Percentiles rank a stretch among this genome's conserved stretches.
Evolutionary conservation across 768 basidiomycete genomes (phyloP).

Genomic region (Suillus alpinus): DNA sequence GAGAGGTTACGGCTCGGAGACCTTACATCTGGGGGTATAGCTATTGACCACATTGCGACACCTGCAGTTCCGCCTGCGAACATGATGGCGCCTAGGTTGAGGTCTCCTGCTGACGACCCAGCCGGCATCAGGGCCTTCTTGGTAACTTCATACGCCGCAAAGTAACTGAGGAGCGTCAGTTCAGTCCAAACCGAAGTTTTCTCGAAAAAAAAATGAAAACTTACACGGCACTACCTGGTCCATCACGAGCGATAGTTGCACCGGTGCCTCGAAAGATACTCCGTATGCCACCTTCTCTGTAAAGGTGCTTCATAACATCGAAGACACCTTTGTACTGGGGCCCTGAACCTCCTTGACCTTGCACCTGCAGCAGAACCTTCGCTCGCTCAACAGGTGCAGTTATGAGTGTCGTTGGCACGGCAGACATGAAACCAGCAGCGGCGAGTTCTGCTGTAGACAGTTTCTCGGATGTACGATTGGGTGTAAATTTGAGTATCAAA

Average conservation of each 20-base stretch:
- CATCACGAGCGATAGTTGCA: constrained; percentile 94
- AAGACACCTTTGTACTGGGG: constrained; percentile 85
- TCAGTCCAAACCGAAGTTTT: constrained; percentile 9
- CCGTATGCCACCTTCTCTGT: constrained; percentile 88
- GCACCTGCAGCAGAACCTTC: constrained; percentile 92
- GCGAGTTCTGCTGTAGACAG: constrained; percentile 83
- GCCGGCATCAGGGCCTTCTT: constrained; percentile 84
- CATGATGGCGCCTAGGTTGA: constrained; percentile 85
- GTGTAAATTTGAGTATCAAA: constrained; percentile 75
- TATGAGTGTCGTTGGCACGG: constrained; percentile 85
- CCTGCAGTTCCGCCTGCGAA: constrained; percentile 93
- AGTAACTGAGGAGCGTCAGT: constrained; percentile 59
- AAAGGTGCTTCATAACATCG: constrained; percentile 87
- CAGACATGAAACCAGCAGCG: constrained; percentile 89
- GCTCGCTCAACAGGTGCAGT: constrained; percentile 97
- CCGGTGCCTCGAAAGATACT: constrained; percentile 91
- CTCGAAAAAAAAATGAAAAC: constrained; percentile 28
- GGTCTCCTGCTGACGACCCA: constrained; percentile 72
- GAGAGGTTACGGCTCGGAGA: neutral
- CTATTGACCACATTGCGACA: constrained; percentile 97
- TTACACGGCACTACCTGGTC: constrained; percentile 94
- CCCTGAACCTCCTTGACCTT: constrained; percentile 78
- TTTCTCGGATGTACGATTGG: constrained; percentile 60
- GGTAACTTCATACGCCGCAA: constrained; percentile 93
- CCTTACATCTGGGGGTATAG: constrained; percentile 94